Conservation (phyloP, 805 yeast genomes). For the Ogataea trehalophila region DNA sequence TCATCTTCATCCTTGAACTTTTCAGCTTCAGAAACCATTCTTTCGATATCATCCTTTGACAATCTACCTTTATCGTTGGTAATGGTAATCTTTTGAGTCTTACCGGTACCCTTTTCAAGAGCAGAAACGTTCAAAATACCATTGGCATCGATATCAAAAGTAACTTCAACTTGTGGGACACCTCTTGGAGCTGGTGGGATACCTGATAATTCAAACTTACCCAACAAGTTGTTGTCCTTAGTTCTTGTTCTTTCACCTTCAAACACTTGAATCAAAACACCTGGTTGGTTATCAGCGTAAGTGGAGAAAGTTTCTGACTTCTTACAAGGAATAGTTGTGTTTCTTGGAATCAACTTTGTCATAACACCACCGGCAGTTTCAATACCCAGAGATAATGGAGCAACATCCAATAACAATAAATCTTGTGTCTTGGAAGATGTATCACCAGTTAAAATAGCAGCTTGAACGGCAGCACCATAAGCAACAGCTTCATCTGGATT, state of each 20-base stretch:
- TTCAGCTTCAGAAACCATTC: constrained; percentile 62
- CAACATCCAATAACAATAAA: constrained; percentile 89
- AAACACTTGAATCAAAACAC: constrained; percentile 87
- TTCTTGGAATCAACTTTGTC: constrained; percentile 73
- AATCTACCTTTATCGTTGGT: constrained; percentile 93
- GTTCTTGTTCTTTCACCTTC: constrained; percentile 97
- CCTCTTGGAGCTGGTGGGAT: constrained; percentile 93
- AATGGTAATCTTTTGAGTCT: constrained; percentile 84
- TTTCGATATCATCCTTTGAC: constrained; percentile 61
- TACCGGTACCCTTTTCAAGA: constrained; percentile 91
- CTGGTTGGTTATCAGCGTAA: constrained; percentile 82
- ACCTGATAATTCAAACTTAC: constrained; percentile 81
- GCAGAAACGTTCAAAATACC: constrained; percentile 86
- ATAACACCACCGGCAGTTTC: constrained; percentile 84
- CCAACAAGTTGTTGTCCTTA: constrained; percentile 85
- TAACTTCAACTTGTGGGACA: constrained; percentile 84
- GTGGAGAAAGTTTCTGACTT: constrained; percentile 73
- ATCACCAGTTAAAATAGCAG: constrained; percentile 95
- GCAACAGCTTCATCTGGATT: constrained; percentile 99
- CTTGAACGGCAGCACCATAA: constrained; percentile 98
- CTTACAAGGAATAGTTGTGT: constrained; percentile 72
- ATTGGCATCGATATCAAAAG: constrained; percentile 82
- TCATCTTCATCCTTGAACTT: constrained; percentile 60
- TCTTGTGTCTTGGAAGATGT: constrained; percentile 95
- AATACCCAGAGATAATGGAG: constrained; percentile 82